Conservation (phyloP, 495 filamentous ascomycete genomes). For the Penicillium steckii region DNA sequence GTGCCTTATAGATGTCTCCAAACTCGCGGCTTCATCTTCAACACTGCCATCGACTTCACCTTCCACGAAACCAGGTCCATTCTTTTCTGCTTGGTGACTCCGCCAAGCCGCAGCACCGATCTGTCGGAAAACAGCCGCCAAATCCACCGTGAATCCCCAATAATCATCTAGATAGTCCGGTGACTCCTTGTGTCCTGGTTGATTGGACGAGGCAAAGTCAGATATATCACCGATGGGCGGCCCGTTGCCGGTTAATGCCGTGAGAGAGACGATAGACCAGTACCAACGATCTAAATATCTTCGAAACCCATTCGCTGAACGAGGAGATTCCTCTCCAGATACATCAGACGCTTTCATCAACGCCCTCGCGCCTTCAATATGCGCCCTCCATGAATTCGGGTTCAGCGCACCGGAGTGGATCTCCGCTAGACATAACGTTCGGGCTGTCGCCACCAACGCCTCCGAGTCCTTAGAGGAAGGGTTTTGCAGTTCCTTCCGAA, state of each 20-base stretch:
- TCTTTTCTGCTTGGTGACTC: conserved; percentile 22
- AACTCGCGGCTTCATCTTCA: conserved; percentile 28
- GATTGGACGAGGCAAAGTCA: conserved; percentile 16
- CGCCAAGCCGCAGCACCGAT: conserved; percentile 46
- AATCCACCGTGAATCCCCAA: conserved; percentile 45
- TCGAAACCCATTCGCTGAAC: conserved; percentile 37
- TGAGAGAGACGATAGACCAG: conserved; percentile 46
- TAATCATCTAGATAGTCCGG: conserved; percentile 49
- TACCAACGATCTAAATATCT: conserved; percentile 48
- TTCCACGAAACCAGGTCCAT: conserved; percentile 12
- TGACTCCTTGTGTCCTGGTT: conserved; percentile 15
- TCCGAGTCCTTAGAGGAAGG: conserved; percentile 37
- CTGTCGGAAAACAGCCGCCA: conserved; percentile 41
- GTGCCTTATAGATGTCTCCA: conserved; percentile 36
- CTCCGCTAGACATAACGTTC: conserved; percentile 48
- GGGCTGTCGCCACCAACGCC: conserved; percentile 46
- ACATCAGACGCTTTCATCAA: conserved; percentile 36
- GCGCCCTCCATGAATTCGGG: conserved; percentile 47
- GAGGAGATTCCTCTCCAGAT: conserved; percentile 26
- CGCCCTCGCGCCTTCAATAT: conserved; percentile 44
- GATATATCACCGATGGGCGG: conserved; percentile 38
- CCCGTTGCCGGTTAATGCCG: conserved; percentile 46
- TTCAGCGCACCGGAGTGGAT: conserved; percentile 48
- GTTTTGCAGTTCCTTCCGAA: conserved; percentile 42
- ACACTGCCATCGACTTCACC: conserved; percentile 24